phyloP scores from a whole-genome alignment of 2,329 filamentous ascomycete species.

The Talaromyces albobiverticillius region DNA sequence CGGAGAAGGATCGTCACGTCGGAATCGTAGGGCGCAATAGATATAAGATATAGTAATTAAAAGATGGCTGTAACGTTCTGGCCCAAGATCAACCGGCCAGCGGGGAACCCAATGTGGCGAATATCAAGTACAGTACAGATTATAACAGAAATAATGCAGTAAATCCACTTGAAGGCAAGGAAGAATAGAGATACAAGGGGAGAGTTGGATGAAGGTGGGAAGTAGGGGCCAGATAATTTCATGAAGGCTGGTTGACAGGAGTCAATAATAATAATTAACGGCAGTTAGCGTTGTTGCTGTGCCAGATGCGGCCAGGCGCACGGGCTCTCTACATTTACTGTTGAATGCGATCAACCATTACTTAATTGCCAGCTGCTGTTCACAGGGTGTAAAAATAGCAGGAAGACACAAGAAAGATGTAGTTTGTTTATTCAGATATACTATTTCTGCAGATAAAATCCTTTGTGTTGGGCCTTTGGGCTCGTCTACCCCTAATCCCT shows the following conservation, averaged over 20 bases:
- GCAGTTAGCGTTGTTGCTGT: constrained; percentile 1
- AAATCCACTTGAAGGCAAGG: background rate
- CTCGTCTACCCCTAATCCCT: too few species aligned
- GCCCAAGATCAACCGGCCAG: constrained; percentile 10
- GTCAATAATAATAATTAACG: background rate
- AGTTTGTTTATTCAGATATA: too few species aligned
- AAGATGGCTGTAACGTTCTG: background rate
- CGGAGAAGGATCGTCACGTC: background rate
- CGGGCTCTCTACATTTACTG: background rate
- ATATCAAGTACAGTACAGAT: background rate
- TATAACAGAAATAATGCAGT: background rate
- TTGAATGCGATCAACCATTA: background rate
- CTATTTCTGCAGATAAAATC: too few species aligned
- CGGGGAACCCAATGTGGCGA: constrained; percentile 2
- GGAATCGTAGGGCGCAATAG: background rate
- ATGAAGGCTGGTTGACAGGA: constrained; percentile 6
- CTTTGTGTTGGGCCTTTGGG: too few species aligned
- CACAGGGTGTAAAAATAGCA: too few species aligned
- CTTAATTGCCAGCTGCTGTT: too few species aligned
- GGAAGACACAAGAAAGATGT: too few species aligned
- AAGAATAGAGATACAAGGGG: background rate
- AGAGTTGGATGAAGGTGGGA: constrained; percentile 1
- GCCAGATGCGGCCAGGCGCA: background rate
- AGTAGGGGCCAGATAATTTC: constrained; percentile 14
- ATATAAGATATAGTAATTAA: background rate